Base-by-base conservation (phyloP, 2,329 filamentous ascomycete species). In the Penicillium sp. region DNA sequence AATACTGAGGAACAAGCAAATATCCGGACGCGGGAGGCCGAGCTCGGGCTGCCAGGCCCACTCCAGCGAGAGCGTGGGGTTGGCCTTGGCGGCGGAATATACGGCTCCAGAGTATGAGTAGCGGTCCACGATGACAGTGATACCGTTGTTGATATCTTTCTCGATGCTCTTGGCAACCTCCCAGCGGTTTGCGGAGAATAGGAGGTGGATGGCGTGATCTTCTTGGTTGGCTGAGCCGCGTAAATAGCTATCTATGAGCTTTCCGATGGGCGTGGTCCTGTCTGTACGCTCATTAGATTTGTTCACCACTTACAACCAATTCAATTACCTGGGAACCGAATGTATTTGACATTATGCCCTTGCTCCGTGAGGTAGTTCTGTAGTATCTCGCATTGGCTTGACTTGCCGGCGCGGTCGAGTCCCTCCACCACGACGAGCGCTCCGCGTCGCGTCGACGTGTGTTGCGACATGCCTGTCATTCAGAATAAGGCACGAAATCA, bases 71-170 rank as follows among this genome's bases (percentile, higher is more conserved):
- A 96, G 80, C 2, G 77, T 71, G 0, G 86, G 83, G 61, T 89
- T 90, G 42, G 84, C 79, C 69, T 97, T 97, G 3, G 94, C 93
- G 0, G 90, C 90, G 23, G 87, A 90, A 76, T 97, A 99, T 45
- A 96, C 90, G 52, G 92, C 89, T 49, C 94, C 94, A 18, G 89
- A 94, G 77, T 96, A 93, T 70, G 95, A 95, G 76, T 97, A 99
- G 44, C 94, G 86, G 72, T 99, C 94, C 61, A 93, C 86, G 36
- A 99, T 79, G 29, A 99, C 81, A 0, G 85, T 94, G 18, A 80
- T 85, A 8, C 93, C 92, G 1, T 77, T 71, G 0, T 77, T 74
- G 6, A 96, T 76, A 48, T 76, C 71, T 34, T 69, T 54, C 31
- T 71, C 65, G 33, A 79, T 78, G 41, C 65, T 64, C 26, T 67